A percentile compares a stretch with the other conserved stretches of the same genome.
Conservation (phyloP, 179 eudicot genomes). For the Sideroxylon spinosum region DNA sequence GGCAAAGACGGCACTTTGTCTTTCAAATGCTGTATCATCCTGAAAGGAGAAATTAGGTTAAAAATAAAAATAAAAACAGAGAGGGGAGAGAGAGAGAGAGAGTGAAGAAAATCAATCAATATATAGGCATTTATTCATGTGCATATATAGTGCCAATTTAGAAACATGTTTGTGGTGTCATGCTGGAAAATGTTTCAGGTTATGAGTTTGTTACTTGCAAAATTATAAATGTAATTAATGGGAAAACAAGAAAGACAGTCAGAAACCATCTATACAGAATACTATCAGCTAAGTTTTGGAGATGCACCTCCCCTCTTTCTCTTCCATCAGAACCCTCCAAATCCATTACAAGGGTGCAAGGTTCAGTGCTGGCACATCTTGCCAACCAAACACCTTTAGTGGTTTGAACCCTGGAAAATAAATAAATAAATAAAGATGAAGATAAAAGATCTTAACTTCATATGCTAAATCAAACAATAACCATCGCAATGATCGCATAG, state of each 20-base stretch:
- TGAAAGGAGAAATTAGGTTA: slow-evolving; percentile 19
- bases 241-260: no score
- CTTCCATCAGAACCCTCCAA: slow-evolving; percentile 80
- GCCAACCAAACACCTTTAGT: slow-evolving; percentile 80
- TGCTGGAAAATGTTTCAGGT: no score
- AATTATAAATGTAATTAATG: no score
- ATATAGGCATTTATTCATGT: no score
- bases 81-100: no score
- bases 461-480: background rate
- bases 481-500: background rate
- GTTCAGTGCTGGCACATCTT: slow-evolving; percentile 61
- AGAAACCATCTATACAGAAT: no score
- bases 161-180: no score
- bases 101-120: no score
- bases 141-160: no score
- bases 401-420: slow-evolving; percentile 70
- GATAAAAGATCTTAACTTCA: background rate
- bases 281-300: background rate
- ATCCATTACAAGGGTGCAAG: slow-evolving; percentile 72
- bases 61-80: no score
- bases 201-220: no score
- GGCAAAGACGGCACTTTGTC: slow-evolving; percentile 77
- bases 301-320: slow-evolving; percentile 70
- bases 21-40: slow-evolving; percentile 79
- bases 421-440: background rate